phyloP scores from a whole-genome alignment of 352 stramenopile genomes.

The Globisporangium sylvaticum region DNA sequence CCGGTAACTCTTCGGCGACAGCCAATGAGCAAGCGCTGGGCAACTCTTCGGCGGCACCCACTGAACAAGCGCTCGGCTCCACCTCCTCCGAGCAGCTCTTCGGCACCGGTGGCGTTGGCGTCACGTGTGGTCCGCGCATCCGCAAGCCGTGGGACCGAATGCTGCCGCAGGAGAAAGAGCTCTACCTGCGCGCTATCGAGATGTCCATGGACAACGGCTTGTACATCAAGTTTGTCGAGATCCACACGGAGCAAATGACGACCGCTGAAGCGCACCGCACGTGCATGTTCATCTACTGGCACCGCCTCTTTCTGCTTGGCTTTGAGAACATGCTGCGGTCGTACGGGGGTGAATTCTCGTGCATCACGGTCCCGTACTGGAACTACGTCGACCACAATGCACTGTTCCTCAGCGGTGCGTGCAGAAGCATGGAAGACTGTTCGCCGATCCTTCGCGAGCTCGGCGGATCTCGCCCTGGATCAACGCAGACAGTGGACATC shows the following conservation, averaged over 20 bases:
- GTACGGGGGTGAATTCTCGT: conserved; percentile 77
- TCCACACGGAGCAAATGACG: conserved; percentile 85
- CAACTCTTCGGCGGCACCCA: not conserved
- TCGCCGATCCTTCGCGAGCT: conserved; percentile 66
- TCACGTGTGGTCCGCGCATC: conserved; percentile 57
- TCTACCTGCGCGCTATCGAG: conserved; percentile 74
- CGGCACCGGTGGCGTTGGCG: not conserved
- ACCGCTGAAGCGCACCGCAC: conserved; percentile 76
- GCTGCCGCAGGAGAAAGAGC: conserved; percentile 50
- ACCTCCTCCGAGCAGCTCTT: conserved; percentile 11
- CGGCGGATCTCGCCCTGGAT: conserved; percentile 46
- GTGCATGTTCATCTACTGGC: conserved; percentile 89
- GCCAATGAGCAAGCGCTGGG: not conserved
- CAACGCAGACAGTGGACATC: conserved; percentile 40
- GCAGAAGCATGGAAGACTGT: conserved; percentile 70
- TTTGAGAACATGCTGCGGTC: conserved; percentile 87
- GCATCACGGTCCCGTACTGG: conserved; percentile 85
- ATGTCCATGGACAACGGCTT: conserved; percentile 75
- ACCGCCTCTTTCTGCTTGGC: conserved; percentile 69
- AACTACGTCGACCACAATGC: conserved; percentile 86
- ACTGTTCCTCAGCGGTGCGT: conserved; percentile 54
- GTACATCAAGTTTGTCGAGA: conserved; percentile 86
- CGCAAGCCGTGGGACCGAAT: conserved; percentile 74
- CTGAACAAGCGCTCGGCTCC: not conserved
- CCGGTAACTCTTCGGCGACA: not conserved